Base-by-base conservation (phyloP, 208 protist species). In the Acanthamoeba culbertsoni region DNA sequence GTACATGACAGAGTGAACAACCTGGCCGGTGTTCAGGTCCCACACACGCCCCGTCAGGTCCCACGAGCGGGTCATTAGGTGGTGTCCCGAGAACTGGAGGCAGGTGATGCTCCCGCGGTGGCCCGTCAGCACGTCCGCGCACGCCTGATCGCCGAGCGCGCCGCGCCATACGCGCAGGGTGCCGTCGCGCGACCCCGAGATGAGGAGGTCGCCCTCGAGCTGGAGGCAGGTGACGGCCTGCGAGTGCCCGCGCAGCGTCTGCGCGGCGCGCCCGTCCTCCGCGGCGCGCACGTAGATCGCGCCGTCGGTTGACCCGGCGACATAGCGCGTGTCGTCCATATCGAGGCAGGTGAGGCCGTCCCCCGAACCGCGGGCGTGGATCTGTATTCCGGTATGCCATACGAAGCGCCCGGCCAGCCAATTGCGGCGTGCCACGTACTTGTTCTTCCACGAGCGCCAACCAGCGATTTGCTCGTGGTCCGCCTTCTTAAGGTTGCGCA, bases 361-460 rank as follows among this genome's bases (percentile, higher is more conserved):
- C 4, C 0, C 37, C 37, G 42, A 33, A 20, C 37, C 4, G 10
- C 20, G 68, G 5, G 37, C 33, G 42, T 79, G 37, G 37, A 88
- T 18, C 31, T n/a, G 46, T 10, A 62, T 0, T 5, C 10, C n/a
- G 14, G 77, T 31, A 14, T 88, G 77, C 31, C 77, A 40, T 33
- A 88, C 4, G 28, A 62, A 42, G 51, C 51, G 77, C 26, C 77
- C 77, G 46, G 16, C 51, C 1, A 63, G 28, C 77, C 77, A 88
- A 48, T 88, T 88, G 77, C 77, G 48, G 48, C 51, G 43, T 18
- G 77, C 40, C 12, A 62, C 31, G 77, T 63, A 88, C 45, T 42
- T 57, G 77, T 62, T 88, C 77, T 88, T 88, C 77, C 77, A 88
- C 48, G 48, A 63, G n/a, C 77, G 77, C 77, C 77, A 88, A 14